Conservation (phyloP, 805 yeast genomes). For the Saccharomycopsis sp. region DNA sequence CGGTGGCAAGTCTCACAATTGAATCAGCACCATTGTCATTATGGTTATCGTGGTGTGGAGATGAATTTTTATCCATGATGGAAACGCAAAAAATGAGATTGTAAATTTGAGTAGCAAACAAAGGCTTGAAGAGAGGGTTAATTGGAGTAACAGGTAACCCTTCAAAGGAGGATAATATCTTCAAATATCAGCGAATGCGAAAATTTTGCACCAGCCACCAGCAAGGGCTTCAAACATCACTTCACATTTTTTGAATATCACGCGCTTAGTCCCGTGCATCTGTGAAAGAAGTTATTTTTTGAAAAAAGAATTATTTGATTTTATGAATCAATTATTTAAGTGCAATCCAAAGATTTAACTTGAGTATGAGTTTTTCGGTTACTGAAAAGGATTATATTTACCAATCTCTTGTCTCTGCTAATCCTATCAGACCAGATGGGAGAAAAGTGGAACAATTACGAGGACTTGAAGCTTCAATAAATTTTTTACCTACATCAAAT, state of each 20-base stretch:
- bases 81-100: not conserved
- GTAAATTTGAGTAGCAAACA: not conserved
- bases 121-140: too few relatives aligned
- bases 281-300: not conserved
- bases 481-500: conserved; percentile 76
- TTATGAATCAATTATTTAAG: too few relatives aligned
- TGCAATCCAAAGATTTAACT: conserved; percentile 11
- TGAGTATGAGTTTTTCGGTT: conserved; percentile 53
- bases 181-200: too few relatives aligned
- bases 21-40: not conserved
- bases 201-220: too few relatives aligned
- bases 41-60: not conserved
- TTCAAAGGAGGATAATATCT: not conserved
- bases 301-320: too few relatives aligned
- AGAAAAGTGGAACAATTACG: conserved; percentile 65
- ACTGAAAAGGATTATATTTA: conserved; percentile 69
- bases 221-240: too few relatives aligned
- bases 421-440: conserved; percentile 78
- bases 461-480: conserved; percentile 74
- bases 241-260: too few relatives aligned
- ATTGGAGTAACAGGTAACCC: not conserved
- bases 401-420: conserved; percentile 47
- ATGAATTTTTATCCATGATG: not conserved
- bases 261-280: not conserved
- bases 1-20: not conserved